Evolutionary conservation across 257 asterid genomes (phyloP), one percentile per base, ranked within the genome.

Genomic region (Solanum pinnatisectum): DNA sequence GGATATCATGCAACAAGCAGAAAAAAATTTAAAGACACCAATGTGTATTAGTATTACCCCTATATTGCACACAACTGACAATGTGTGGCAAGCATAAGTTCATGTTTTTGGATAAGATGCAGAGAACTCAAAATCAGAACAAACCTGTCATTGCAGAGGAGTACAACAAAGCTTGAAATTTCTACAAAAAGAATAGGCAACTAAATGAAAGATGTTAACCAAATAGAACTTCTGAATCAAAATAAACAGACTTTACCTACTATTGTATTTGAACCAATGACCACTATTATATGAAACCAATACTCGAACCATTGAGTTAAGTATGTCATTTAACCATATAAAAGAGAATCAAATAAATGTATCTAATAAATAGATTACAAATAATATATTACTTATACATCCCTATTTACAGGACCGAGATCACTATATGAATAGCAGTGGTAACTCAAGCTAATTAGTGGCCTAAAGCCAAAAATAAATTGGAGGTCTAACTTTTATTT

Each of bases 61-160:
- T 42, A 32, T 16, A 70, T 71, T 86, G 67, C 67, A 52, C 40
- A 71, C 8, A 30, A 27, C 32, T 74, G 35, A 5, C 32, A 49
- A n/a, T 35, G 22, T 49, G 33, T 20, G 10, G 32, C 84, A 76
- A 33, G 32, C 73, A 37, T 72, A 70, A 46, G 23, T 46, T 73
- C 18, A 72, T 2, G 36, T 68, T 32, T 32, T n/a, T 46, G 70
- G 39, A 68, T 30, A 84, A 65, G 37, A n/a, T 46, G 52, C 70
- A n/a, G 83, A 46, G 77, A 30, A 63, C 52, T 30, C 82, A 67
- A 39, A 33, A 3, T 8, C 39, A 3, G 9, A n/a, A 65, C 18
- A 72, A 87, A 96, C 98, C 98, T 92, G 96, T 89, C 94, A 94
- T 89, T 90, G 96, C 96, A 71, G 94, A 92, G 32, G 93, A 91